Evolutionary conservation across 2,329 filamentous ascomycete genomes (phyloP).

Genomic region (Pseudopithomyces chartarum): DNA sequence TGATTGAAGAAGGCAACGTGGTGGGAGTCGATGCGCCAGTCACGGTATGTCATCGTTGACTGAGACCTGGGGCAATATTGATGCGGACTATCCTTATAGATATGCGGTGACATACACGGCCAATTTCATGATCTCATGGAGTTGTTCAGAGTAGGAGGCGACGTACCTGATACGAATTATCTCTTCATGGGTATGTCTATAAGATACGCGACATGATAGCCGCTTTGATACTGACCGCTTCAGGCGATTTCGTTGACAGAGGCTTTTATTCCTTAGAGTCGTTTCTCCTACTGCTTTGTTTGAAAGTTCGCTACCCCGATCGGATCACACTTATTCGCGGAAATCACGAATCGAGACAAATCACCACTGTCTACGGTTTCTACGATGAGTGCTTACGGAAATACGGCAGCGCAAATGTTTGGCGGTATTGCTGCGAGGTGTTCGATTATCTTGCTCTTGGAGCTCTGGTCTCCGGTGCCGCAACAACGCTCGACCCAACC

Average conservation of each 20-base stretch:
- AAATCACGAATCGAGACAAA: conserved; percentile 80
- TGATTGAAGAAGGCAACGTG: conserved; percentile 98
- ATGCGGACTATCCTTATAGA: conserved; percentile 1
- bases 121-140: conserved; percentile 98
- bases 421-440: conserved; percentile 82
- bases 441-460: conserved; percentile 96
- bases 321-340: conserved; percentile 98
- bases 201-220: background rate
- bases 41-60: conserved; percentile 63
- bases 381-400: conserved; percentile 79
- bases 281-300: conserved; percentile 90
- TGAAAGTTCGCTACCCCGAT: conserved; percentile 97
- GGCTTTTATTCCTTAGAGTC: conserved; percentile 99
- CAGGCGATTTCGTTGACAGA: conserved; percentile 97
- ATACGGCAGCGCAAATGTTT: conserved; percentile 53
- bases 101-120: conserved; percentile 74
- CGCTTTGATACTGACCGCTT: conserved; percentile 20
- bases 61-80: background rate
- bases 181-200: conserved; percentile 80
- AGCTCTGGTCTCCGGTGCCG: conserved; percentile 86
- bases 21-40: conserved; percentile 94
- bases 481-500: conserved; percentile 66
- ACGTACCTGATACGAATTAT: conserved; percentile 94
- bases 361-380: conserved; percentile 79
- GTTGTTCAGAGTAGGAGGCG: conserved; percentile 88